Percentiles rank a stretch among this genome's conserved stretches.
phyloP scores from a whole-genome alignment of 2,329 filamentous ascomycete genomes.

The Hyphodiscus sp. region DNA sequence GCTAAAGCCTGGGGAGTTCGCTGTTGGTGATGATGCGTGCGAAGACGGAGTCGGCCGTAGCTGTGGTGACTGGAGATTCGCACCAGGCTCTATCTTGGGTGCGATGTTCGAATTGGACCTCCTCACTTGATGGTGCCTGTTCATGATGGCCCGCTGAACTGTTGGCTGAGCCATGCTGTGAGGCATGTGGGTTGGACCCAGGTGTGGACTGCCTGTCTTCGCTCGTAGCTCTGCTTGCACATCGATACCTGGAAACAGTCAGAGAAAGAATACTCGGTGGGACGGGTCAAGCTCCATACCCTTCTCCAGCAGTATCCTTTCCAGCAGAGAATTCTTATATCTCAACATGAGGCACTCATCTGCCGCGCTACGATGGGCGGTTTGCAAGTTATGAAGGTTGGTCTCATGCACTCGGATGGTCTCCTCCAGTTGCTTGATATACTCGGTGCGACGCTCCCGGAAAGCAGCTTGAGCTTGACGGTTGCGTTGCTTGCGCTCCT shows the following conservation, averaged over 20 bases:
- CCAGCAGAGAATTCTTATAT: constrained; percentile 95
- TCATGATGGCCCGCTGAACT: constrained; percentile 74
- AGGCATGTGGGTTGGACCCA: constrained; percentile 61
- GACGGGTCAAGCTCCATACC: constrained; percentile 43
- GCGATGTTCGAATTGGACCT: constrained; percentile 68
- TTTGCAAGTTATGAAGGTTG: constrained; percentile 84
- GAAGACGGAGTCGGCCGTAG: constrained; percentile 78
- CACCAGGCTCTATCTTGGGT: constrained; percentile 61
- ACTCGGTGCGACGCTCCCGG: constrained; percentile 92
- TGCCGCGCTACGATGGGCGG: constrained; percentile 87
- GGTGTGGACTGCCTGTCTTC: constrained; percentile 81
- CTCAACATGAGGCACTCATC: constrained; percentile 97
- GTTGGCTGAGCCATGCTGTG: constrained; percentile 68
- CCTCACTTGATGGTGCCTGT: constrained; percentile 64
- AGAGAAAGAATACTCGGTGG: constrained; percentile 2
- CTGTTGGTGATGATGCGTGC: constrained; percentile 62
- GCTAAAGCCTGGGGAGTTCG: constrained; percentile 55
- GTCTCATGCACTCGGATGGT: constrained; percentile 97
- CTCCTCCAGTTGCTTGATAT: constrained; percentile 97
- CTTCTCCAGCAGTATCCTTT: constrained; percentile 94
- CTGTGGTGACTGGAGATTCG: constrained; percentile 51
- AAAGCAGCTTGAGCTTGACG: constrained; percentile 96
- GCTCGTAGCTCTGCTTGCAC: constrained; percentile 91
- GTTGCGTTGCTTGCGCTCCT: constrained; percentile 97
- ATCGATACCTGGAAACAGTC: constrained; percentile 68